Base-by-base conservation (phyloP, 2,329 filamentous ascomycete species). In the Ophiostoma sp. region DNA sequence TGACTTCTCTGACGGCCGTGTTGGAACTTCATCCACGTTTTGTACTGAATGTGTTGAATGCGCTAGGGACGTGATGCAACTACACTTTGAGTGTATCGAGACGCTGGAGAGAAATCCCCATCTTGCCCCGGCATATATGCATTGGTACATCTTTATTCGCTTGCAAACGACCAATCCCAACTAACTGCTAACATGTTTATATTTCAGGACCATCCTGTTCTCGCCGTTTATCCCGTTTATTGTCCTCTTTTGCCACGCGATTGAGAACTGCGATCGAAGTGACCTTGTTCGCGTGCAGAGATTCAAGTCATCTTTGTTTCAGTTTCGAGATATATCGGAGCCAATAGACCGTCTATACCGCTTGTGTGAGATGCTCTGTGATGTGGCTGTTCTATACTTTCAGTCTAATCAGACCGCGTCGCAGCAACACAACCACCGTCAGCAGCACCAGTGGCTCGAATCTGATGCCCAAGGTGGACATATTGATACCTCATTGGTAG, bases 181-280 rank as follows among this genome's bases (percentile, higher is more conserved):
- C 17, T 8, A 5, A 20, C 2, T 35, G 10, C 60, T 35, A n/a
- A 64, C 15, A 10, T 10, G 17, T 33, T 36, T 10, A 17, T 15
- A 13, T 62, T 27, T 27, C 17, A 64, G 60, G 60, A 64, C 60
- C 4, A 35, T 64, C 6, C 20, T 64, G 15, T 64, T 64, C 17
- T 64, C 60, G 17, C 60, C 60, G 6, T 64, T 64, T 6, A 64
- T 64, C 15, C 60, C 60, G 3, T 64, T 64, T 36, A 64, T 64
- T n/a, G 60, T 64, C 6, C 33, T 64, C 17, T 64, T 64, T n/a
- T 64, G 60, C 35, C 62, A 65, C 23, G 62, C 62, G 2, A 23
- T 65, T 7, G 62, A 65, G 10, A 39, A 5, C 3, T 65, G 17
- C 8, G n/a, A 65, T 20, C 17, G 35, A 4, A 17, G 17, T 1